Base-by-base conservation (phyloP, 2,329 filamentous ascomycete species). In the Colletotrichum sp. region DNA sequence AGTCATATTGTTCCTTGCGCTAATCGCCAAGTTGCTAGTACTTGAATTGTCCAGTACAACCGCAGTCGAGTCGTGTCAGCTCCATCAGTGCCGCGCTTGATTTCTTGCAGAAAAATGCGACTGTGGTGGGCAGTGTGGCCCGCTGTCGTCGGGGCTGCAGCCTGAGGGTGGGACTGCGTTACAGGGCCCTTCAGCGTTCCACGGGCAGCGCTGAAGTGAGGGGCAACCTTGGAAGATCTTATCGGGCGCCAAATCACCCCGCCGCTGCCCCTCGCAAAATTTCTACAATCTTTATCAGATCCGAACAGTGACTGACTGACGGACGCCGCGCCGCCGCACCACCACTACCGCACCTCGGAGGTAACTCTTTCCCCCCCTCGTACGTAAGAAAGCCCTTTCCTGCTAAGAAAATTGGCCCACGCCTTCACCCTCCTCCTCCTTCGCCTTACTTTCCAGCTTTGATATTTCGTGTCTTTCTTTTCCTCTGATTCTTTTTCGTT, bases 191-290 rank as follows among this genome's bases (percentile, higher is more conserved):
- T 36, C 70, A 76, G 44, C 44, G 44, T 52, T 22, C 44, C 44
- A 44, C 39, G 9, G 2, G 19, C 39, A 52, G 44, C 44, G n/a
- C 44, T 52, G 11, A 22, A 52, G 29, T 69, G 73, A 76, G 73
- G 73, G 70, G 73, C 70, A 73, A 49, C 39, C 19, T 44, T 49
- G 39, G 39, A 49, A 52, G 64, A 76, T 76, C 73, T 76, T 76
- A 76, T 76, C 73, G 36, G 73, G 22, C 16, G 36, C 57, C 39
- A 72, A 63, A 72, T 22, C 69, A 76, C 73, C 73, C 77, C 77
- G 77, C 75, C 62, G 64, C 63, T 77, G 77, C 77, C 75, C 66
- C 74, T 77, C 77, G 55, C 72, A 69, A 75, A 72, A 57, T 76
- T 75, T 75, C 34, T 75, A 71, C 32, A 39, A 29, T 25, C 16